Conservation (phyloP, 163 green algal species). For the Prototheca cutis region DNA sequence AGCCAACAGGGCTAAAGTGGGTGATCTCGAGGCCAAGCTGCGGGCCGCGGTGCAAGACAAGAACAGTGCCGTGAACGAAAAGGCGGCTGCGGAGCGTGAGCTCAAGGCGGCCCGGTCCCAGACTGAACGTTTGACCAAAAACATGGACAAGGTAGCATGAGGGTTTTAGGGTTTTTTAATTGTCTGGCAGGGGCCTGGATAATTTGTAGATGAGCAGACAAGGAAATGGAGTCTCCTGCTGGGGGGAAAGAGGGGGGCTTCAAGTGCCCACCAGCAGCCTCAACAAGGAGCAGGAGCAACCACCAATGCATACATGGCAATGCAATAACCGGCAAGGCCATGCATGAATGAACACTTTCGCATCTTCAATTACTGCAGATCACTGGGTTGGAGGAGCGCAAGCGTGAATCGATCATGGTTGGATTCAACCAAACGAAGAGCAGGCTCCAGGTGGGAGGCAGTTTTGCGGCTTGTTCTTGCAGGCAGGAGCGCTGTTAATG, state of each 20-base stretch:
- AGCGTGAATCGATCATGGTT: slow-evolving; percentile 67
- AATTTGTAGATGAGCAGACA: no score
- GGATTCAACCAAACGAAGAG: slow-evolving; percentile 56
- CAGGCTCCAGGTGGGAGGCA: slow-evolving; percentile 30
- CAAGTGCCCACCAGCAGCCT: no score
- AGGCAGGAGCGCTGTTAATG: no score
- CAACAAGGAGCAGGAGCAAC: no score
- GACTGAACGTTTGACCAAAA: slow-evolving; percentile 55
- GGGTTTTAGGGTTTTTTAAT: no score
- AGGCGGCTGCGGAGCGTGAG: slow-evolving; percentile 62
- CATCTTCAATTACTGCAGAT: slow-evolving; percentile 30
- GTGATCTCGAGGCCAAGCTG: slow-evolving; percentile 60
- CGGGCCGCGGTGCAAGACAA: slow-evolving; percentile 53
- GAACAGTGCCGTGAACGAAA: slow-evolving; percentile 44
- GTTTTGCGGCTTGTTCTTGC: no score
- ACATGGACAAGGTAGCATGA: slow-evolving; percentile 33
- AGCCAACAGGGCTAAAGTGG: slow-evolving; percentile 49
- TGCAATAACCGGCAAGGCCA: no score
- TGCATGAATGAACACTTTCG: no score
- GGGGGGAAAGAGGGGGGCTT: no score
- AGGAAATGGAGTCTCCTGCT: no score
- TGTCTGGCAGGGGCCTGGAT: no score
- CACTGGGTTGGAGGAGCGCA: slow-evolving; percentile 43
- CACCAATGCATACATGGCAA: no score
- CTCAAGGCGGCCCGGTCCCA: slow-evolving; percentile 47